Evolutionary conservation across 2,329 filamentous ascomycete species (phyloP).

Genomic region (Verticillium dahliae): DNA sequence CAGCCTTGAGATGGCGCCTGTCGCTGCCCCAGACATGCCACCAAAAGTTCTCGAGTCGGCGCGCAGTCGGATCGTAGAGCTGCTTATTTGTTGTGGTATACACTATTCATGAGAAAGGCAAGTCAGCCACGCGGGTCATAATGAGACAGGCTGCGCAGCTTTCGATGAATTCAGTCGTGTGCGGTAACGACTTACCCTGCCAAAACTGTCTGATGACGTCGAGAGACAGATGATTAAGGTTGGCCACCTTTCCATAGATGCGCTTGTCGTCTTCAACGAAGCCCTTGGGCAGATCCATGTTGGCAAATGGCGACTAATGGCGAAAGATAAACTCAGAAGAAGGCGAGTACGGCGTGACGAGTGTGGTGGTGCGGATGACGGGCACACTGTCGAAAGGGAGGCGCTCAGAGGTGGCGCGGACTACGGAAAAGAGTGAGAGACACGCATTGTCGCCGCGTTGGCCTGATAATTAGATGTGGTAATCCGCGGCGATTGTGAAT

Average conservation of each 20-base stretch:
- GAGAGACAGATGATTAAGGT: slow-evolving; percentile 8
- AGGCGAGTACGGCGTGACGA: not conserved
- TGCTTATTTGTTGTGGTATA: slow-evolving; percentile 55
- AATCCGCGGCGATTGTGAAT: not conserved
- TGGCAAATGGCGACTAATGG: not conserved
- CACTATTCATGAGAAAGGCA: slow-evolving; percentile 28
- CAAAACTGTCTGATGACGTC: slow-evolving; percentile 12
- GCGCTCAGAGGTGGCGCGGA: not conserved
- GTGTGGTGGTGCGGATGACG: not conserved
- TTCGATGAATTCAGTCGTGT: not conserved
- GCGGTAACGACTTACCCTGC: slow-evolving; percentile 8
- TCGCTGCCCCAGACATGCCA: slow-evolving; percentile 60
- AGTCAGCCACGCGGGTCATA: not conserved
- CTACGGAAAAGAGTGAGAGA: not conserved
- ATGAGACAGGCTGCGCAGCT: not conserved
- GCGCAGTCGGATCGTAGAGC: slow-evolving; percentile 55
- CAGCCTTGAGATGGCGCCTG: slow-evolving; percentile 43
- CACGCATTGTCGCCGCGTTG: not conserved
- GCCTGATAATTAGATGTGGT: not conserved
- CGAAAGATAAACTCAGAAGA: not conserved
- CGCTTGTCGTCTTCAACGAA: slow-evolving; percentile 13
- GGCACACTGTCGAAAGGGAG: not conserved
- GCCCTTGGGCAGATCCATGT: slow-evolving; percentile 13
- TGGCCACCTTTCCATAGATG: slow-evolving; percentile 10
- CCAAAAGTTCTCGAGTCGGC: slow-evolving; percentile 59